Percentiles rank a stretch among this genome's conserved stretches.
Evolutionary conservation across 495 filamentous ascomycete genomes (phyloP).

Genomic region (Bathelium albidoporum): DNA sequence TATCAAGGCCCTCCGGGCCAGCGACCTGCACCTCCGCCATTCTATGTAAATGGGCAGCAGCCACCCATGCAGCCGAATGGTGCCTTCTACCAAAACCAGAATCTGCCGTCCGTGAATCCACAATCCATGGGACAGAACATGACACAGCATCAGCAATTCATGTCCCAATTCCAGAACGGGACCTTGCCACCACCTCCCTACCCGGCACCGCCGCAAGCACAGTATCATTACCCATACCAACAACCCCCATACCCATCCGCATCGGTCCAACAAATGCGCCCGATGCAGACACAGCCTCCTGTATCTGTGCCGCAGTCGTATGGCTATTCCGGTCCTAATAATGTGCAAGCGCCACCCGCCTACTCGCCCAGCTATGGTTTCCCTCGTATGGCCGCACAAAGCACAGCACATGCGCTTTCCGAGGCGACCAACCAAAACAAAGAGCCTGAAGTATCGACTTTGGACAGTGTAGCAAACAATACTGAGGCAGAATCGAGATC

Average conservation of each 20-base stretch:
- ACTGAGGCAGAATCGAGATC: neutral
- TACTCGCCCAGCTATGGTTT: slow-evolving; percentile 1
- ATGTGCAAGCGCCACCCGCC: neutral
- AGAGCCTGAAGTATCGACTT: neutral
- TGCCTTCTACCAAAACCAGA: neutral
- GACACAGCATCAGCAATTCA: slow-evolving; percentile 1
- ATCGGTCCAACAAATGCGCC: neutral
- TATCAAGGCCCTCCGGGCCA: neutral
- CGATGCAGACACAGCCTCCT: neutral
- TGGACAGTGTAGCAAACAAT: neutral
- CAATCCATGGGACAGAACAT: neutral
- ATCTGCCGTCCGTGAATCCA: neutral
- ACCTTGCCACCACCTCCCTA: neutral
- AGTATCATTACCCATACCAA: neutral
- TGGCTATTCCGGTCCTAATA: neutral
- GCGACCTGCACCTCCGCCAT: neutral
- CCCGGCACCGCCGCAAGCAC: neutral
- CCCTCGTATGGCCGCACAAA: neutral
- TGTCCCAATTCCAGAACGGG: neutral
- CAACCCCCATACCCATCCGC: neutral
- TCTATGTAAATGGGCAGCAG: slow-evolving; percentile 2
- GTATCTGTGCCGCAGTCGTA: neutral
- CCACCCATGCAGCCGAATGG: neutral
- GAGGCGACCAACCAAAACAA: neutral
- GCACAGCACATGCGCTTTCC: neutral